Base-by-base conservation (phyloP, 208 protist species). In the Angomonas deanei region DNA sequence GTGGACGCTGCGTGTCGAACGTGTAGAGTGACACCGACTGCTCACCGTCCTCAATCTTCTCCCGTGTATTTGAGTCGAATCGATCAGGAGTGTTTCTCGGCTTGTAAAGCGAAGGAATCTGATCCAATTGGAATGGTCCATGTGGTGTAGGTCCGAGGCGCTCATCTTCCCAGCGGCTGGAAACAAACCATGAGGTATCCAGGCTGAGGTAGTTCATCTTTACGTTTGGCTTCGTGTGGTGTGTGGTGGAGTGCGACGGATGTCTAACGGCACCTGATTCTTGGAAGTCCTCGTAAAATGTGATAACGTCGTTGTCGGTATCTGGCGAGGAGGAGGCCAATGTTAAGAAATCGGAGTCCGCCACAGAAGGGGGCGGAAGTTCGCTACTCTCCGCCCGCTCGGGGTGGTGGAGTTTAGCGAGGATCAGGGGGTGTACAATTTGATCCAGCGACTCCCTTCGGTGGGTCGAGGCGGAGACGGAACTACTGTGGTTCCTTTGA, bases 151-250 rank as follows among this genome's bases (percentile, higher is more conserved):
- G 55, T 30, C 68, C 68, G 2, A 73, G 61, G 15, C 32, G 47
- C 54, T 42, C 61, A 52, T 73, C 68, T 10, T 73, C 68, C 68
- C 68, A 73, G 34, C 21, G 27, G 24, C 50, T 58, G 13, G 68
- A 73, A 30, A 73, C 46, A 36, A 60, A 52, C 27, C 57, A 52
- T 3, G 68, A 73, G 8, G 38, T 52, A 56, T 73, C 42, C 33
- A 57, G 4, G 47, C 68, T 73, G 24, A 65, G 24, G 26, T 38
- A 27, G 59, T 72, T 42, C 21, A 63, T 30, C 10, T 42, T 24
- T 15, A 61, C 31, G 5, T 61, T 23, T 5, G 23, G 26, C n/a
- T 4, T 39, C 55, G 28, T 26, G 13, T 31, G 23, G 52, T 58
- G 8, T 15, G 36, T 42, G 11, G 11, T 42, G 11, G 36, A 42